Conservation (phyloP, 768 basidiomycete genomes). For the Porphyrellus cyaneotinctus region DNA sequence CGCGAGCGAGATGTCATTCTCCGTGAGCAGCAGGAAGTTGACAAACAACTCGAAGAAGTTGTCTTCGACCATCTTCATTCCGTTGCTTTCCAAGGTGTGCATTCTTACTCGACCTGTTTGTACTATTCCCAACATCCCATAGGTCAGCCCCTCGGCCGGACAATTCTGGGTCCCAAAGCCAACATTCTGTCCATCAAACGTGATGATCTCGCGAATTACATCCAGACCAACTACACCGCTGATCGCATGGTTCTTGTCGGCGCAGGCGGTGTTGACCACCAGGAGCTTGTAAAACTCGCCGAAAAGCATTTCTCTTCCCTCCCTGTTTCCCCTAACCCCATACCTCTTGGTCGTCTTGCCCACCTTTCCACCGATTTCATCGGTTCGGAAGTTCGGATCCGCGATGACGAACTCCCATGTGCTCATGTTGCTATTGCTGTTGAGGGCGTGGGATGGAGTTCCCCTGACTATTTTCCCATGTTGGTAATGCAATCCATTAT, state of each 20-base stretch:
- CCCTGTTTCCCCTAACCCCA: slow-evolving; percentile 82
- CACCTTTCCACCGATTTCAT: slow-evolving; percentile 79
- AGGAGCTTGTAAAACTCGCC: slow-evolving; percentile 89
- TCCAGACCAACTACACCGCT: slow-evolving; percentile 96
- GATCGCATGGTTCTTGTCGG: slow-evolving; percentile 99
- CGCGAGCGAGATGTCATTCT: slow-evolving; percentile 95
- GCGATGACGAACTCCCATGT: slow-evolving; percentile 86
- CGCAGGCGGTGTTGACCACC: slow-evolving; percentile 91
- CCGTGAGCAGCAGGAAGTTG: slow-evolving; percentile 97
- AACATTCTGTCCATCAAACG: slow-evolving; percentile 96
- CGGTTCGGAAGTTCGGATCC: slow-evolving; percentile 92
- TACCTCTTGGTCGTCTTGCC: slow-evolving; percentile 77
- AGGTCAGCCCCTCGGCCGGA: slow-evolving; percentile 95
- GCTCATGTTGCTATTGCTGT: slow-evolving; percentile 96
- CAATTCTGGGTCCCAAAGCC: slow-evolving; percentile 93
- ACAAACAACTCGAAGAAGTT: slow-evolving; percentile 97
- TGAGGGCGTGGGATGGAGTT: slow-evolving; percentile 96
- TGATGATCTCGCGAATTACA: slow-evolving; percentile 84
- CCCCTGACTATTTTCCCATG: slow-evolving; percentile 99
- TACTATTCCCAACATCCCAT: slow-evolving; percentile 10
- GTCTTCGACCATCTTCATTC: slow-evolving; percentile 98
- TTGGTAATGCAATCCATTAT: slow-evolving; percentile 96
- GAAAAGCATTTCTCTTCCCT: slow-evolving; percentile 89
- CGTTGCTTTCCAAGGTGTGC: slow-evolving; percentile 88
- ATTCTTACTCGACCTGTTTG: background rate